Evolutionary conservation across 306 rosid genomes (phyloP), one percentile per base, ranked within the genome.

Genomic region (Cucurbita moschata): DNA sequence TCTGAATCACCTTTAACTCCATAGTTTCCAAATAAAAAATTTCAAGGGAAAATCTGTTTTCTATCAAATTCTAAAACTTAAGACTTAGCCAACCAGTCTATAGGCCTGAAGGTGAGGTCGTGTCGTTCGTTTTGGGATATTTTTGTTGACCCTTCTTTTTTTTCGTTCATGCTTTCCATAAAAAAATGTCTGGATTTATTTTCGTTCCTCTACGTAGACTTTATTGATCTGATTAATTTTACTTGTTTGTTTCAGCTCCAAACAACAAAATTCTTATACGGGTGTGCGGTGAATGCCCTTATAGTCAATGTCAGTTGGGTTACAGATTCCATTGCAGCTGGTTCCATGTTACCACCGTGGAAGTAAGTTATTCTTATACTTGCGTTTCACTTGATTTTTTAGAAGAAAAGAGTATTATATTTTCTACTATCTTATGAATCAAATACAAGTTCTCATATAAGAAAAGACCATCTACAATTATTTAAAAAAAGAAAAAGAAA

Each of bases 251-350:
- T 81, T 88, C 88, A 93, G 98, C 88, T 86, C 61, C 88, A 87
- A 79, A 90, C 92, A 18, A 64, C 86, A 43, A 93, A 90, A 78
- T 93, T 93, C 79, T 83, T 93, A 82, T 93, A 87, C 40, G 98
- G 96, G 61, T 93, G 98, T 82, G 91, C 96, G 37, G 91, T 87
- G 76, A 89, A 89, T 66, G 82, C 98, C 52, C 77, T 82, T 21
- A 82, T 90, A 78, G 85, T 92, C 62, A 85, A 87, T 65, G 87
- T 80, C 82, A 90, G 85, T 79, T 88, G 98, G 98, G 84, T 88
- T 64, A 66, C 80, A 26, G 86, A 86, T 80, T 88, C 93, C 75
- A 81, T 92, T 78, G 82, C 88, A 75, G 84, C 90, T 62, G 82
- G 88, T 81, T 80, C 78, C 68, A 78, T 87, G 71, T 59, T 88